Percentiles rank a stretch among this genome's conserved stretches.
phyloP scores from a whole-genome alignment of 257 asterid genomes.

The Ehretia macrophylla region DNA sequence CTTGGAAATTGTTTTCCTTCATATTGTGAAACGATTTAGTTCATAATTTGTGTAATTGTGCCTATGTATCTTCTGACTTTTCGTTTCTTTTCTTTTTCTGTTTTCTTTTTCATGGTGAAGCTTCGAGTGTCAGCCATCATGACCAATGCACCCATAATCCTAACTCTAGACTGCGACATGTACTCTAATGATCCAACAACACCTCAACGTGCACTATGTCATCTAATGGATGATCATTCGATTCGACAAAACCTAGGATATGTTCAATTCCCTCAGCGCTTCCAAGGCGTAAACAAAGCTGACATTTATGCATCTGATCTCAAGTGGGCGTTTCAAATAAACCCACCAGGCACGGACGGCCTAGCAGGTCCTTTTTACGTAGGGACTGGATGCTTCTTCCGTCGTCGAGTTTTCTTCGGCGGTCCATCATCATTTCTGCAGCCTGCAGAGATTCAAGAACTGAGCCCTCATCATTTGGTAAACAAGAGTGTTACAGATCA shows the following conservation, averaged over 20 bases:
- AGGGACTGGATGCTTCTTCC: slow-evolving; percentile 73
- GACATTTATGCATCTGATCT: slow-evolving; percentile 60
- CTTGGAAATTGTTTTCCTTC: no score
- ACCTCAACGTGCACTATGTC: slow-evolving; percentile 42
- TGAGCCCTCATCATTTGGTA: slow-evolving; percentile 34
- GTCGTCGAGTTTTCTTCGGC: slow-evolving; percentile 45
- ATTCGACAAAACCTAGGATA: slow-evolving; percentile 44
- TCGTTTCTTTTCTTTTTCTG: neutral
- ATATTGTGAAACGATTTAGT: no score
- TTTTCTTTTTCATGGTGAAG: slow-evolving; percentile 18
- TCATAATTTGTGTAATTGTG: no score
- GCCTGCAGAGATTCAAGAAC: slow-evolving; percentile 37
- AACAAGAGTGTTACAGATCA: slow-evolving; percentile 28
- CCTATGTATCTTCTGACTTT: neutral
- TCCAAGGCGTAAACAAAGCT: slow-evolving; percentile 51
- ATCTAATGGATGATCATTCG: slow-evolving; percentile 24
- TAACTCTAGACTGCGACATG: slow-evolving; percentile 80
- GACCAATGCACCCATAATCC: slow-evolving; percentile 65
- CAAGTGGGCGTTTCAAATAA: slow-evolving; percentile 35
- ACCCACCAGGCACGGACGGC: slow-evolving; percentile 70
- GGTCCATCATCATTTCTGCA: slow-evolving; percentile 38
- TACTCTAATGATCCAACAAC: slow-evolving; percentile 69
- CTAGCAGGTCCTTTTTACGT: slow-evolving; percentile 53
- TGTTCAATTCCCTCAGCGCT: slow-evolving; percentile 67
- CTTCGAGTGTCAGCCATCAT: slow-evolving; percentile 65